These are phyloP conservation scores for Zasmidium citrigriseum DNA, from an alignment of 2,329 filamentous ascomycete genomes.

Conservation along the genomic window DNA sequence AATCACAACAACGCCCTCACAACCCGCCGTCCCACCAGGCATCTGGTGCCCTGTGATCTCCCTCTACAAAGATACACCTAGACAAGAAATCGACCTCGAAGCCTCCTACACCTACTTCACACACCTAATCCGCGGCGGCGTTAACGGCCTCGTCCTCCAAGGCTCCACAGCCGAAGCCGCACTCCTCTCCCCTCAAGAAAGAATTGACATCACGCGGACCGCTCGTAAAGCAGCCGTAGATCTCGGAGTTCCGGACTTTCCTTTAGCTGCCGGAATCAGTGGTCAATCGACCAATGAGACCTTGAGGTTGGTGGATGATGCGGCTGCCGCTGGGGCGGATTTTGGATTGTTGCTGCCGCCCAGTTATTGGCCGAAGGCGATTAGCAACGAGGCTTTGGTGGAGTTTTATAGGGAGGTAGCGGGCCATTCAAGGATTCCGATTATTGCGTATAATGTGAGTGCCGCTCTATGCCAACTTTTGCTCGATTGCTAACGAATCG, in stretches of 20 bases:
- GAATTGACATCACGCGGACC: slow-evolving; percentile 43
- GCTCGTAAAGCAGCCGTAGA: slow-evolving; percentile 43
- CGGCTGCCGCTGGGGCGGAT: slow-evolving; percentile 40
- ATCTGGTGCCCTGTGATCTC: slow-evolving; percentile 53
- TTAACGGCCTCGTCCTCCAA: slow-evolving; percentile 50
- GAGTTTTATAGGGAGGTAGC: slow-evolving; percentile 43
- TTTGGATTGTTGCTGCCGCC: slow-evolving; percentile 44
- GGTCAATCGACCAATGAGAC: slow-evolving; percentile 41
- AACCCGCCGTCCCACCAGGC: slow-evolving; percentile 40
- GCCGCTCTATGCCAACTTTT: not conserved
- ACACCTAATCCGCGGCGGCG: slow-evolving; percentile 45
- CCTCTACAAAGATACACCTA: slow-evolving; percentile 44
- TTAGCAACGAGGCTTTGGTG: slow-evolving; percentile 38
- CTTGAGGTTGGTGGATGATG: slow-evolving; percentile 40
- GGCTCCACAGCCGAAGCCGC: slow-evolving; percentile 53
- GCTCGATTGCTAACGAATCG: not conserved
- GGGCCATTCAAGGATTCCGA: slow-evolving; percentile 34
- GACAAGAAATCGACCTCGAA: slow-evolving; percentile 47
- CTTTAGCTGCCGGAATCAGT: slow-evolving; percentile 49
- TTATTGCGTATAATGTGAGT: slow-evolving; percentile 34
- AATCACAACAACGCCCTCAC: not conserved
- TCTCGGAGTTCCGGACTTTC: slow-evolving; percentile 38
- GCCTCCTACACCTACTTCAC: slow-evolving; percentile 48
- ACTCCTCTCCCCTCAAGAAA: slow-evolving; percentile 44
- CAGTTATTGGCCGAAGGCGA: slow-evolving; percentile 43